These are phyloP conservation scores for Hawksworthiomyces lignivorus DNA, from an alignment of 2,329 filamentous ascomycete species.

Conservation along the genomic window DNA sequence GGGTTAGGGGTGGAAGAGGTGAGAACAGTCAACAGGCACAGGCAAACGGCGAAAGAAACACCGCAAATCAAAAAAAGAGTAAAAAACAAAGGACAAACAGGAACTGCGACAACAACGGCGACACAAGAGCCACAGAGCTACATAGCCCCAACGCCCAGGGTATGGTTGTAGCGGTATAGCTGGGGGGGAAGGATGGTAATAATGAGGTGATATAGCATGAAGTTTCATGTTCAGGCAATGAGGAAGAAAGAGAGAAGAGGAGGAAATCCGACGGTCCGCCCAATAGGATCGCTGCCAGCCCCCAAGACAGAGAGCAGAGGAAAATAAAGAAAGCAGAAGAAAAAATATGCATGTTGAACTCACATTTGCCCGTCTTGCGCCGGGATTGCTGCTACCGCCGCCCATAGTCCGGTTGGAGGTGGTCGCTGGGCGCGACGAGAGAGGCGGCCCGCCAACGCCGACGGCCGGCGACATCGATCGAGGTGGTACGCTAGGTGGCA, in stretches of 20 bases:
- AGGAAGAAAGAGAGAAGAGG: neutral
- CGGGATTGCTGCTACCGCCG: constrained; percentile 26
- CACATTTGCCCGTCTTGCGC: constrained; percentile 50
- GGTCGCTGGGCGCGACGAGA: constrained; percentile 55
- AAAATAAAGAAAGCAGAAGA: neutral
- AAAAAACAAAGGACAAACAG: neutral
- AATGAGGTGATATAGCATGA: constrained; percentile 10
- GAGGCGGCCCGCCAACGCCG: constrained; percentile 28
- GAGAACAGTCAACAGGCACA: no score
- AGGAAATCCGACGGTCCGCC: neutral
- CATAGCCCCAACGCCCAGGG: no score
- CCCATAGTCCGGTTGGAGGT: constrained; percentile 52
- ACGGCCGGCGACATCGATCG: constrained; percentile 54
- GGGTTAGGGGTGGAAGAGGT: no score
- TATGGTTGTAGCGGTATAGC: neutral
- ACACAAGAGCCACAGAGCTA: no score
- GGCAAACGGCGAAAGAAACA: no score
- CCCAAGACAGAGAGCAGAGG: neutral
- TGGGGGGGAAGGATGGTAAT: constrained; percentile 4
- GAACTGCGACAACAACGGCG: constrained; percentile 3
- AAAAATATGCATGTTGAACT: no score
- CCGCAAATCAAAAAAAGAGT: no score
- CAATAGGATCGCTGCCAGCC: constrained; percentile 3
- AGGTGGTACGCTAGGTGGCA: constrained; percentile 30
- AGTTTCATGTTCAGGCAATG: constrained; percentile 12